Conservation (phyloP, 805 yeast species). For the Spathaspora arborariae region DNA sequence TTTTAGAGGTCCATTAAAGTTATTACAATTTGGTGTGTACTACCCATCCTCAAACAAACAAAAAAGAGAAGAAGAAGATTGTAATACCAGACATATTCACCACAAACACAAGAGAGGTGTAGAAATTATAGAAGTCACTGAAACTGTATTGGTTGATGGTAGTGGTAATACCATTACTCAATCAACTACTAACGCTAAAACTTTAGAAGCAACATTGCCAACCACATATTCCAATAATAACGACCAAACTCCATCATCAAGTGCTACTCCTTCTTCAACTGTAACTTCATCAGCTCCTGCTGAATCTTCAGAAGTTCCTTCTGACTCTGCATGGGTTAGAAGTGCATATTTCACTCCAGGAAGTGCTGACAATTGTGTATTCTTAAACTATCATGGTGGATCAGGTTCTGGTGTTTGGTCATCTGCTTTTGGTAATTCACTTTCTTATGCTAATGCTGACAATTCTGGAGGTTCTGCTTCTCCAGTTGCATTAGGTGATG, state of each 20-base stretch:
- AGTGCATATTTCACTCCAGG: conserved; percentile 73
- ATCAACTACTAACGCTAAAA: conserved; percentile 8
- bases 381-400: conserved; percentile 89
- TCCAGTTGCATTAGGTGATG: conserved; percentile 66
- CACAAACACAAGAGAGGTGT: conserved; percentile 60
- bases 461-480: conserved; percentile 70
- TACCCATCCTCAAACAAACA: conserved; percentile 53
- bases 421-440: conserved; percentile 82
- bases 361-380: conserved; percentile 64
- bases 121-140: conserved; percentile 67
- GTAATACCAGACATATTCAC: conserved; percentile 43
- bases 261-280: conserved; percentile 19
- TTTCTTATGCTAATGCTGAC: conserved; percentile 77
- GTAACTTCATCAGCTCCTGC: conserved; percentile 19
- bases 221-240: conserved; percentile 13
- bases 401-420: conserved; percentile 89
- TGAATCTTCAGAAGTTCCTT: conserved; percentile 21
- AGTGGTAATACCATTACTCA: conserved; percentile 42
- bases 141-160: conserved; percentile 67
- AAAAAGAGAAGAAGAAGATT: conserved; percentile 42
- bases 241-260: not conserved
- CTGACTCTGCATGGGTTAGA: conserved; percentile 68
- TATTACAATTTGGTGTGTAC: conserved; percentile 87
- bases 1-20: conserved; percentile 83
- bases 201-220: conserved; percentile 16